phyloP scores from a whole-genome alignment of 2,329 filamentous ascomycete genomes.

The Trichophyton benhamiae region DNA sequence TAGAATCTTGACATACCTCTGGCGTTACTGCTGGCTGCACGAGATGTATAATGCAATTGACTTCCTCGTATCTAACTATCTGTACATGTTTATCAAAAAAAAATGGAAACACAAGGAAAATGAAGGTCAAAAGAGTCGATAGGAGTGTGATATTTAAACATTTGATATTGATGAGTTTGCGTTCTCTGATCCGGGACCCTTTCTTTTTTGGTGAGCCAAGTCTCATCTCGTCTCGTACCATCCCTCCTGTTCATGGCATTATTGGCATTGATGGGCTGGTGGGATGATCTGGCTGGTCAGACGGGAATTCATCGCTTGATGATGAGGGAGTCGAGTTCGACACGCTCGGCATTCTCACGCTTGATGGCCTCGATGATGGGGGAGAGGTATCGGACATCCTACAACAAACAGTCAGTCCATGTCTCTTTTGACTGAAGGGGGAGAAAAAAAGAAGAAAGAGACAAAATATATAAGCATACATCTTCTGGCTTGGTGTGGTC shows the following conservation, averaged over 20 bases:
- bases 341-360: constrained; percentile 53
- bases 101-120: constrained; percentile 2
- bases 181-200: background rate
- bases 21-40: no score
- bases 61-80: background rate
- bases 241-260: background rate
- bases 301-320: constrained; percentile 30
- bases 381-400: constrained; percentile 56
- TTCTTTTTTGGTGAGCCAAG: background rate
- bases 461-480: constrained; percentile 33
- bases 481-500: constrained; percentile 58
- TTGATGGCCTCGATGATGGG: constrained; percentile 59
- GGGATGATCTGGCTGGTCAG: background rate
- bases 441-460: no score
- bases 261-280: background rate
- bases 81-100: constrained; percentile 9
- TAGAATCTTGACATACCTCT: no score
- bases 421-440: background rate
- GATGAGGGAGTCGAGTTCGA: constrained; percentile 55
- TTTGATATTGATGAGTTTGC: background rate
- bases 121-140: background rate
- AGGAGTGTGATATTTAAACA: constrained; percentile 2
- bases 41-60: no score
- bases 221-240: background rate
- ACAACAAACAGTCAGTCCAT: constrained; percentile 9